phyloP scores from a whole-genome alignment of 805 yeast species.

The Candida silvatica region DNA sequence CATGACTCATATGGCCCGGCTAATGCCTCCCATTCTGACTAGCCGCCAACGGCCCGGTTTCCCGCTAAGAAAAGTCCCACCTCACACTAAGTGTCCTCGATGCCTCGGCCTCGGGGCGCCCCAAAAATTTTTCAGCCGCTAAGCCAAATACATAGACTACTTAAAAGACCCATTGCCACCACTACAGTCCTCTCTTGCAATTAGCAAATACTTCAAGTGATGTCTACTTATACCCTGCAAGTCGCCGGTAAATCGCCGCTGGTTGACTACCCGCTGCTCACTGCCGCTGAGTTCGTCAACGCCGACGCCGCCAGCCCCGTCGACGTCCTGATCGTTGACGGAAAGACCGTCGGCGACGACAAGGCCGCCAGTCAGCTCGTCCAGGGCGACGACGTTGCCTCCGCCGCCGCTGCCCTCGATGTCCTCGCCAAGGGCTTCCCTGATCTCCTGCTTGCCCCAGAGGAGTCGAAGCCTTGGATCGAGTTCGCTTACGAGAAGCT shows the following conservation, averaged over 20 bases:
- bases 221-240: constrained; percentile 39
- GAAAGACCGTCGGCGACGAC: constrained; percentile 45
- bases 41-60: too few relatives aligned
- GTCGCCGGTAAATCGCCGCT: constrained; percentile 83
- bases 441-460: constrained; percentile 27
- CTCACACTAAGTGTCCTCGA: too few relatives aligned
- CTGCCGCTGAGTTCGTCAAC: constrained; percentile 73
- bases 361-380: constrained; percentile 32
- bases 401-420: constrained; percentile 36
- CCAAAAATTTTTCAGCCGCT: too few relatives aligned
- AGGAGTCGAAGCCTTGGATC: constrained; percentile 52
- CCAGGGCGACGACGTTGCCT: constrained; percentile 33
- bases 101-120: too few relatives aligned
- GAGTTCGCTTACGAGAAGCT: constrained; percentile 60
- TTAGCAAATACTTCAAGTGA: constrained; percentile 4
- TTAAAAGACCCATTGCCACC: too few relatives aligned
- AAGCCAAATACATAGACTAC: too few relatives aligned
- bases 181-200: too few relatives aligned
- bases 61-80: too few relatives aligned
- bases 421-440: constrained; percentile 48
- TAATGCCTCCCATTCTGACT: too few relatives aligned
- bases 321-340: constrained; percentile 62
- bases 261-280: constrained; percentile 69
- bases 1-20: too few relatives aligned
- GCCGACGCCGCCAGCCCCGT: constrained; percentile 40